Evolutionary conservation across 75 land plant genomes (phyloP).

Genomic region (Sequoia sempervirens): DNA sequence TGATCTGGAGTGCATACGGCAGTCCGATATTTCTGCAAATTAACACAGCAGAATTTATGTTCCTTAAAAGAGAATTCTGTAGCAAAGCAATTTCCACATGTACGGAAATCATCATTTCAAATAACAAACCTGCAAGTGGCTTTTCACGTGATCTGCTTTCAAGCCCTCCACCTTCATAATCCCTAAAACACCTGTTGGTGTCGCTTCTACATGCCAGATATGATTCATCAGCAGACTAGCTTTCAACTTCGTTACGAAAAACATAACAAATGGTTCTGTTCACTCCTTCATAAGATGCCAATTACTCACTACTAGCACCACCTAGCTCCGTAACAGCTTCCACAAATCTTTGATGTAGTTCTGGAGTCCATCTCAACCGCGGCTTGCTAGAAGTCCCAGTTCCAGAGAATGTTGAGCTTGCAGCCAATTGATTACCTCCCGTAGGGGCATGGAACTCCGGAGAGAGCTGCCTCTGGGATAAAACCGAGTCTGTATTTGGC

Average conservation of each 20-base stretch:
- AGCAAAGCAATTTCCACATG: neutral
- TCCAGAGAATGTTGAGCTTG: conserved; percentile 6
- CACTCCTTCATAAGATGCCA: neutral
- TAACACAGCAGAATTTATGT: neutral
- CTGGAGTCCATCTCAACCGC: conserved; percentile 19
- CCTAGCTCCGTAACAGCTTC: conserved; percentile 16
- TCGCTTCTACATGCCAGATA: conserved; percentile 18
- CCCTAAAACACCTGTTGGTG: conserved; percentile 25
- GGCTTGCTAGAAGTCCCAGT: conserved; percentile 8
- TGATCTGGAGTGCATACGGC: conserved; percentile 15
- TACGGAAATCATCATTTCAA: neutral
- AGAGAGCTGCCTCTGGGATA: neutral
- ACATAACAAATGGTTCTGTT: neutral
- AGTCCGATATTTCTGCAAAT: conserved; percentile 20
- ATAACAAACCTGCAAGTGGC: conserved; percentile 29
- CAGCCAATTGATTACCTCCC: conserved; percentile 4
- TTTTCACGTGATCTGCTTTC: conserved; percentile 31
- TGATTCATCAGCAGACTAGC: conserved; percentile 2
- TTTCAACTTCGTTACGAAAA: neutral
- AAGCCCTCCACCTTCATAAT: conserved; percentile 23
- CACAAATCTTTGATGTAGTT: conserved; percentile 16
- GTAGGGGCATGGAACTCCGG: neutral
- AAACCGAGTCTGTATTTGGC: neutral
- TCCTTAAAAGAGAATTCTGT: neutral
- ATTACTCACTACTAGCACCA: conserved; percentile 22